These are phyloP conservation scores for Ambrosiella xylebori DNA, from an alignment of 2,329 filamentous ascomycete genomes.

Conservation along the genomic window DNA sequence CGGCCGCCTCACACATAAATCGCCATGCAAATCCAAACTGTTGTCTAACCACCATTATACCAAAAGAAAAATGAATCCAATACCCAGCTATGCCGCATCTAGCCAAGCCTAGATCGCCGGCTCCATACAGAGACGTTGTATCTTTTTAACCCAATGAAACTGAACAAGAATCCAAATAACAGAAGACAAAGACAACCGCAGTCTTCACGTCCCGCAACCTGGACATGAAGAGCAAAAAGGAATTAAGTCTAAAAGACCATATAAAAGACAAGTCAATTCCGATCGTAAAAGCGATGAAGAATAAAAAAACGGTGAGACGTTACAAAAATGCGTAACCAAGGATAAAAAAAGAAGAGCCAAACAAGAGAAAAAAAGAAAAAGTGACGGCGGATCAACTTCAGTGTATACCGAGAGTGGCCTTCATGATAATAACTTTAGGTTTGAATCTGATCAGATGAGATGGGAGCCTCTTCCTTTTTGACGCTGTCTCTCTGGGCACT, in stretches of 20 bases:
- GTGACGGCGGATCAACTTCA: background rate
- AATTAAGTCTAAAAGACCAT: background rate
- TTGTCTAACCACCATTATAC: background rate
- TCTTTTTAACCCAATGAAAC: no score
- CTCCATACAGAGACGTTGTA: no score
- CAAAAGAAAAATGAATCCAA: background rate
- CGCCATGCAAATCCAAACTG: background rate
- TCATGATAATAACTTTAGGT: background rate
- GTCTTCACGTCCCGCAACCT: background rate
- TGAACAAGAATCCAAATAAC: background rate
- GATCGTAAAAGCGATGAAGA: no score
- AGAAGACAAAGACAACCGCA: background rate
- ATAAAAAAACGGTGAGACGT: no score
- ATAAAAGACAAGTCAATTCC: background rate
- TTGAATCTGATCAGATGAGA: background rate
- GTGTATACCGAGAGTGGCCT: no score
- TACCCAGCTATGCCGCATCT: no score
- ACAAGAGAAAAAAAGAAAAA: conserved; percentile 1
- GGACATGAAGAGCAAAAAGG: background rate
- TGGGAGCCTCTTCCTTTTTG: background rate
- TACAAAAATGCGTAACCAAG: background rate
- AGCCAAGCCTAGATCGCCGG: no score
- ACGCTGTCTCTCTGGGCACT: conserved; percentile 12
- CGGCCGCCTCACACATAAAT: background rate
- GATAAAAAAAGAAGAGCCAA: background rate